Evolutionary conservation across 257 asterid genomes (phyloP).

Genomic region (Fraxinus quadrangulata): DNA sequence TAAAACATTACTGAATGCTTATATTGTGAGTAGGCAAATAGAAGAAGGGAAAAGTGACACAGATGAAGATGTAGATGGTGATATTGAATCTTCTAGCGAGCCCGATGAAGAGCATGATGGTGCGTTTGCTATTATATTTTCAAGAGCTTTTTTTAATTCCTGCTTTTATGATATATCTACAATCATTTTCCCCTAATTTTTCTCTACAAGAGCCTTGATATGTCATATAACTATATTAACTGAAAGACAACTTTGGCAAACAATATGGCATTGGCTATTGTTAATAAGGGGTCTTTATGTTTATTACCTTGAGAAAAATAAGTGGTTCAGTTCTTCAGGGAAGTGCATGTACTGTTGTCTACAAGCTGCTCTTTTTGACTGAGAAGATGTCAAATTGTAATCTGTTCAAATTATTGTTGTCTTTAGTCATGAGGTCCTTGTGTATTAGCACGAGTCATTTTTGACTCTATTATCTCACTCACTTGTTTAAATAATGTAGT

Average conservation of each 20-base stretch:
- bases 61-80: slow-evolving; percentile 51
- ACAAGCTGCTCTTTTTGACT: not conserved
- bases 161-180: not conserved
- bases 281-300: not conserved
- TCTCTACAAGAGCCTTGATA: not conserved
- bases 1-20: slow-evolving; percentile 9
- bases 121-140: slow-evolving; percentile 27
- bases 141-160: not conserved
- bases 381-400: not conserved
- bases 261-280: not conserved
- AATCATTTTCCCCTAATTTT: not conserved
- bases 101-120: slow-evolving; percentile 43
- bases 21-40: slow-evolving; percentile 48
- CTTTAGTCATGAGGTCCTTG: not conserved
- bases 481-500: no score
- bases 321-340: not conserved
- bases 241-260: not conserved
- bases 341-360: not conserved
- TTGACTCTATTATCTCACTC: no score
- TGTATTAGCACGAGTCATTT: not conserved
- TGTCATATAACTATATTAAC: not conserved
- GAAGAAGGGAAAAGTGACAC: slow-evolving; percentile 64
- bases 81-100: slow-evolving; percentile 37
- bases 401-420: not conserved
- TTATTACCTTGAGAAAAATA: not conserved